Conservation (phyloP, 1,284 basidiomycete species). For the Stereum hirsutum region DNA sequence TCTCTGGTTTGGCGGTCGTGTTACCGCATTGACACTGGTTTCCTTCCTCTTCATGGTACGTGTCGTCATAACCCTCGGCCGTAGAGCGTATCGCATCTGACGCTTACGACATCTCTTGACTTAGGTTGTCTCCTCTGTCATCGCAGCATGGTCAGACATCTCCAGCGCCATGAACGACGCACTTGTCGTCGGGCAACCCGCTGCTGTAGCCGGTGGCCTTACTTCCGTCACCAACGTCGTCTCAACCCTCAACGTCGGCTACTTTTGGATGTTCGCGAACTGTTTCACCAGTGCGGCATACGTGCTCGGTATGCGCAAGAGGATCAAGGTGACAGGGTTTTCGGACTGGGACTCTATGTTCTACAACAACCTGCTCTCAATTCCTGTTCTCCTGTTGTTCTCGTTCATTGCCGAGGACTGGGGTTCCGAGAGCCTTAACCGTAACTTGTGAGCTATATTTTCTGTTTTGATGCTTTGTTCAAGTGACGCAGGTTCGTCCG, state of each 20-base stretch:
- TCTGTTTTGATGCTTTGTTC: neutral
- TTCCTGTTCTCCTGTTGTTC: conserved; percentile 81
- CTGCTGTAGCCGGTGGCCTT: conserved; percentile 33
- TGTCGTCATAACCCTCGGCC: conserved; percentile 5
- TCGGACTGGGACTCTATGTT: conserved; percentile 99
- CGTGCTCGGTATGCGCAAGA: conserved; percentile 93
- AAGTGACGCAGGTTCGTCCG: conserved; percentile 6
- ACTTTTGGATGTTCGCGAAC: conserved; percentile 95
- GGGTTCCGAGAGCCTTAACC: conserved; percentile 68
- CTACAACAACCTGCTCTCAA: conserved; percentile 96
- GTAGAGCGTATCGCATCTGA: neutral
- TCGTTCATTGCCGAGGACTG: conserved; percentile 90
- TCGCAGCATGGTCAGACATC: conserved; percentile 89
- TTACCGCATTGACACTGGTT: conserved; percentile 82
- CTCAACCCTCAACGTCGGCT: conserved; percentile 69
- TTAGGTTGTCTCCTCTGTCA: conserved; percentile 91
- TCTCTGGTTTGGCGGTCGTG: conserved; percentile 89
- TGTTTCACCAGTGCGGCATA: conserved; percentile 90
- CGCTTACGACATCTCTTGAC: conserved; percentile 1
- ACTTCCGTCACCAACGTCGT: conserved; percentile 39
- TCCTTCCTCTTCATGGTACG: conserved; percentile 91
- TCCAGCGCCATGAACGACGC: conserved; percentile 38
- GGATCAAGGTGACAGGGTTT: conserved; percentile 96
- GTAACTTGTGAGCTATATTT: conserved; percentile 75
- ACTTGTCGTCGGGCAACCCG: conserved; percentile 33